Percentiles rank a stretch among this genome's conserved stretches.
These are phyloP conservation scores for Bonia amplexicaulis DNA, from an alignment of 176 grass and related monocot species.

Conservation along the genomic window DNA sequence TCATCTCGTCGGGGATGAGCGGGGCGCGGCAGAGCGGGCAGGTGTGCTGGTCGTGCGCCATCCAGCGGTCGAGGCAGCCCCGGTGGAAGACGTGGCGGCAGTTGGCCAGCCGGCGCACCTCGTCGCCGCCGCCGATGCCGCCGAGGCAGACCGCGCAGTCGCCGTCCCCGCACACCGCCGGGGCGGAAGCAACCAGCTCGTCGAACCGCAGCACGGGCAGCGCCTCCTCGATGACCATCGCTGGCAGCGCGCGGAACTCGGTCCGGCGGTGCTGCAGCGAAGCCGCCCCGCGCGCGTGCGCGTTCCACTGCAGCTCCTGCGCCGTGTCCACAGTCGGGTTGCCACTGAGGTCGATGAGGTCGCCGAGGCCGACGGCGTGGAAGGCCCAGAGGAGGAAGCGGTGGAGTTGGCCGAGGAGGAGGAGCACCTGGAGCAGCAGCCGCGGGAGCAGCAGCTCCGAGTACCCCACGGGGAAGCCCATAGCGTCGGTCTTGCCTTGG, in stretches of 20 bases:
- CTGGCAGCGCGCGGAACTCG: constrained; percentile 30
- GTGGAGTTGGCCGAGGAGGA: constrained; percentile 73
- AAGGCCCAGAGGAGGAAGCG: constrained; percentile 67
- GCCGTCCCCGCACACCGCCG: constrained; percentile 22
- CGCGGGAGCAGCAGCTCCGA: constrained; percentile 69
- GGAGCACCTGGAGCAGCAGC: constrained; percentile 52
- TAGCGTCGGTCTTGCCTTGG: constrained; percentile 43
- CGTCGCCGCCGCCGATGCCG: constrained; percentile 60
- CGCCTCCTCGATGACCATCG: constrained; percentile 49
- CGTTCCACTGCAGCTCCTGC: constrained; percentile 1
- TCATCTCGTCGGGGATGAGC: constrained; percentile 42
- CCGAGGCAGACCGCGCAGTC: constrained; percentile 77
- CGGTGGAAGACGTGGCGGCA: constrained; percentile 94
- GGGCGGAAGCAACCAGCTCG: constrained; percentile 42
- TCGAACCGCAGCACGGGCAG: constrained; percentile 69
- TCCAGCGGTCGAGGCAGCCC: constrained; percentile 83
- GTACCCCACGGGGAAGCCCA: constrained; percentile 88
- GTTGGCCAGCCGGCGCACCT: constrained; percentile 63
- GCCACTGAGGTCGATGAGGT: constrained; percentile 57
- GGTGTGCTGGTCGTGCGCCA: constrained; percentile 60
- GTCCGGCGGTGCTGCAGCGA: constrained; percentile 36
- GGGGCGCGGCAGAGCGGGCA: constrained; percentile 80
- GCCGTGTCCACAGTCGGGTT: neutral
- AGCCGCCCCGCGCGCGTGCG: neutral
- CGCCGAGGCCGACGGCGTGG: constrained; percentile 65